These are phyloP conservation scores for Paecilomyces formosus DNA, from an alignment of 2,329 filamentous ascomycete species.

Conservation along the genomic window DNA sequence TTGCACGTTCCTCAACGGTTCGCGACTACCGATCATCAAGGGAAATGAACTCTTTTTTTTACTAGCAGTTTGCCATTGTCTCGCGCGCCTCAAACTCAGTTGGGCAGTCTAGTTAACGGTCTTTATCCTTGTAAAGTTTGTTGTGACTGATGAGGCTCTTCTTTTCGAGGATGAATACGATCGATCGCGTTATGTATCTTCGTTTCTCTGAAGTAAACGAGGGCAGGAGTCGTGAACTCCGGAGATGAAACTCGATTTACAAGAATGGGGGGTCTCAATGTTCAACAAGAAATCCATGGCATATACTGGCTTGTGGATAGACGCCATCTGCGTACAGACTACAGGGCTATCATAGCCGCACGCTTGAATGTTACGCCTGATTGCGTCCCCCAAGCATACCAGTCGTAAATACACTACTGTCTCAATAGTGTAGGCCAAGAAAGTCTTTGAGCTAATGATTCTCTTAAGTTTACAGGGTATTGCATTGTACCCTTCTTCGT, in stretches of 20 bases:
- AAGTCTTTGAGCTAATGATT: not conserved
- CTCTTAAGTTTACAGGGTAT: not conserved
- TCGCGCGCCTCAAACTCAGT: not conserved
- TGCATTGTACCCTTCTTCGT: too few species aligned
- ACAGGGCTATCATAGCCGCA: not conserved
- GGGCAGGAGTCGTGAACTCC: not conserved
- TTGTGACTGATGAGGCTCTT: not conserved
- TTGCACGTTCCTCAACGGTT: not conserved
- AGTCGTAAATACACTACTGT: not conserved
- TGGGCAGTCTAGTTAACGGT: not conserved
- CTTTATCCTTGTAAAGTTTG: not conserved
- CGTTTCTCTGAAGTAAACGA: not conserved
- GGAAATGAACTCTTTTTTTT: not conserved
- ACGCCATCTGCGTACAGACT: not conserved
- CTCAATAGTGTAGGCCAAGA: too few species aligned
- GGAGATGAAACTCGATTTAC: not conserved
- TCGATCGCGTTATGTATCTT: not conserved
- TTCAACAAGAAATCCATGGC: not conserved
- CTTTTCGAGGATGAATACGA: not conserved
- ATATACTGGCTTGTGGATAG: not conserved
- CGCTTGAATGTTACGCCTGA: not conserved
- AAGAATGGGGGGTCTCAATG: not conserved
- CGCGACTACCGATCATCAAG: too few species aligned
- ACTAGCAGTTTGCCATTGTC: not conserved
- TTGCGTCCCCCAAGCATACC: not conserved